Evolutionary conservation across 176 grass and related monocot species (phyloP), one percentile per base, ranked within the genome.

Genomic region (Neostapfia colusana): DNA sequence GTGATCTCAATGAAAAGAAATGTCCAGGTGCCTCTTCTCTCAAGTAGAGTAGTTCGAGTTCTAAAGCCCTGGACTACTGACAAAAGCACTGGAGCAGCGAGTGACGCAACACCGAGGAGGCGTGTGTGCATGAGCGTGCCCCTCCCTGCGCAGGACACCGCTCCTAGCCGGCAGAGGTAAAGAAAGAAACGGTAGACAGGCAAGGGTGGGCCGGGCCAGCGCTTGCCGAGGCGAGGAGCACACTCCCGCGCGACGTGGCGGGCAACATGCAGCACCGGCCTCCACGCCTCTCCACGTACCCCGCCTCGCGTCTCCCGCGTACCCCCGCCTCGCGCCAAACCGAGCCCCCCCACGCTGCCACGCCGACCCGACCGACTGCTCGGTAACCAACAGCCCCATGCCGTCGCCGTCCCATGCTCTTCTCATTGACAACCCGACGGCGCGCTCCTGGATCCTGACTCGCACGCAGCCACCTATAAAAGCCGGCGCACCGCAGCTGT

Each of bases 391-490:
- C 70, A 15, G 26, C 24, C 26, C 21, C 40, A 51, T 10, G 1
- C 79, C 59, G 4, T 1, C 24, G 1, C 61, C 42, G 1, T 9
- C 3, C n/a, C n/a, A n/a, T n/a, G n/a, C n/a, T n/a, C n/a, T n/a
- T n/a, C n/a, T n/a, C n/a, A n/a, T n/a, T 1, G 49, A 28, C 69
- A 71, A 54, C 73, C 74, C 82, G 40, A 0, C 76, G 69, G 61
- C 61, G 50, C 69, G 3, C 55, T 43, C 8, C 16, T 36, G n/a
- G n/a, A n/a, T n/a, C n/a, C 15, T 12, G 35, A 57, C 16, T n/a
- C n/a, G n/a, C n/a, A n/a, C n/a, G n/a, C 69, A 13, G 3, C 49
- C 14, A 43, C 40, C 86, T 71, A 84, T 84, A 84, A 88, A 84
- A 10, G 38, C 54, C 10, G 46, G 3, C 54, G 2, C 31, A 35